Conservation (phyloP, 1,284 basidiomycete genomes). For the Peniophora sp. region DNA sequence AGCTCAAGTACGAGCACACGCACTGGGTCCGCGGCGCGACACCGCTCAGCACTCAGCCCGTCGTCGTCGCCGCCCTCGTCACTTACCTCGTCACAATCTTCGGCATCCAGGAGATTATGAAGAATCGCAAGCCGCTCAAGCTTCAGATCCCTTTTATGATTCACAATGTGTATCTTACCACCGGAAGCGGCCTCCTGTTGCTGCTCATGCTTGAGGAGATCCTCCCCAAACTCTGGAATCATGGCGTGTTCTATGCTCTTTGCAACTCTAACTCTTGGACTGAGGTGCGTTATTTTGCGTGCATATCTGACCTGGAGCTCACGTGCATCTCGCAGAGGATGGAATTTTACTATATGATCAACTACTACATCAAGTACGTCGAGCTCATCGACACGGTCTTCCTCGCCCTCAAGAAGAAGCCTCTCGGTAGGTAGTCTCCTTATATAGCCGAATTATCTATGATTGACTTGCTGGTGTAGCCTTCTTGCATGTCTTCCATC, state of each 20-base stretch:
- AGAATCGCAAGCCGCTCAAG: constrained; percentile 63
- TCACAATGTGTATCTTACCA: constrained; percentile 86
- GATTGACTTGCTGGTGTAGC: constrained; percentile 46
- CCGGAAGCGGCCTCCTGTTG: constrained; percentile 78
- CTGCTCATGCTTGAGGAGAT: constrained; percentile 88
- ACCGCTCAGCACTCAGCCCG: constrained; percentile 73
- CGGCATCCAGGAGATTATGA: constrained; percentile 82
- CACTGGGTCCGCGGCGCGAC: constrained; percentile 69
- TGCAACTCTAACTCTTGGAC: constrained; percentile 82
- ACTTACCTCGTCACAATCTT: constrained; percentile 90
- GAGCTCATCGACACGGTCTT: constrained; percentile 96
- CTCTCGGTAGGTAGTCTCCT: constrained; percentile 59
- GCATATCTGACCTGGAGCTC: neutral
- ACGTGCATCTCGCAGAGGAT: constrained; percentile 43
- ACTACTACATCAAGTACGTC: constrained; percentile 95
- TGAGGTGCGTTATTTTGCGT: constrained; percentile 43
- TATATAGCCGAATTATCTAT: constrained; percentile 1
- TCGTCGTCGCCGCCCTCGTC: constrained; percentile 63
- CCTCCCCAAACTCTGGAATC: constrained; percentile 63
- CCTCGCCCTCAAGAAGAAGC: constrained; percentile 98
- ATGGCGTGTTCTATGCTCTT: constrained; percentile 71
- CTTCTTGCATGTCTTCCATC: constrained; percentile 98
- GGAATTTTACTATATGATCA: constrained; percentile 95
- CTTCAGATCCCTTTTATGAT: constrained; percentile 86
- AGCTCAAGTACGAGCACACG: constrained; percentile 54